These are phyloP conservation scores for Dioscorea cayenensis DNA, from an alignment of 116 monocot species.

Conservation along the genomic window DNA sequence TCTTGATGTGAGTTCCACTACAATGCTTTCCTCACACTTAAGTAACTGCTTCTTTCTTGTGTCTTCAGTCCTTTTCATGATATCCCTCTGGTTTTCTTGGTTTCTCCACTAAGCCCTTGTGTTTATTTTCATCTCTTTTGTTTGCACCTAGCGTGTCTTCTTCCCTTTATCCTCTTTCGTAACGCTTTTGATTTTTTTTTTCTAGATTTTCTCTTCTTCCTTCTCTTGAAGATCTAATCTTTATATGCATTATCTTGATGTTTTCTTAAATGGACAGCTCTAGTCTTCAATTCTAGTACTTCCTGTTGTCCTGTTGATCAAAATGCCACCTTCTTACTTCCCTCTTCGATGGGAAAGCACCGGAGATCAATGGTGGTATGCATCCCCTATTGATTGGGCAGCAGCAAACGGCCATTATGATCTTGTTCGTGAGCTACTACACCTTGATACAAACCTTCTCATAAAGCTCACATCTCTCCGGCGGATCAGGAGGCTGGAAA, in stretches of 20 bases:
- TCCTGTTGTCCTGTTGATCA: neutral
- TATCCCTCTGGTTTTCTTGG: neutral
- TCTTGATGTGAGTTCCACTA: neutral
- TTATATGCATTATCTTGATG: neutral
- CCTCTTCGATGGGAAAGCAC: conserved; percentile 98
- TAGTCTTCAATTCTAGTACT: neutral
- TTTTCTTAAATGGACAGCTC: too few species aligned
- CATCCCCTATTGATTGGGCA: conserved; percentile 91
- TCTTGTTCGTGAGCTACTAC: conserved; percentile 82
- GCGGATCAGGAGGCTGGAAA: conserved; percentile 84
- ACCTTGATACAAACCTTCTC: conserved; percentile 80
- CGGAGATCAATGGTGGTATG: conserved; percentile 99
- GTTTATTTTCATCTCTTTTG: neutral
- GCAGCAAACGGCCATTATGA: conserved; percentile 95
- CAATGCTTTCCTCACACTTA: too few species aligned
- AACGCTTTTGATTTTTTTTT: too few species aligned
- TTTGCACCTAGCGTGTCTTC: neutral
- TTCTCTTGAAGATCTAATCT: neutral
- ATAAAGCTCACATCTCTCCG: conserved; percentile 96
- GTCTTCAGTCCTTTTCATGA: neutral
- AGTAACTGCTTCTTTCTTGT: neutral
- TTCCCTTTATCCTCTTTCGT: neutral
- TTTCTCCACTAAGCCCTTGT: neutral
- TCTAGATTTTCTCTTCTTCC: too few species aligned
- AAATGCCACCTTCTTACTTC: conserved; percentile 61